Base-by-base conservation (phyloP, 1,284 basidiomycete genomes). In the Sutorius eximius region DNA sequence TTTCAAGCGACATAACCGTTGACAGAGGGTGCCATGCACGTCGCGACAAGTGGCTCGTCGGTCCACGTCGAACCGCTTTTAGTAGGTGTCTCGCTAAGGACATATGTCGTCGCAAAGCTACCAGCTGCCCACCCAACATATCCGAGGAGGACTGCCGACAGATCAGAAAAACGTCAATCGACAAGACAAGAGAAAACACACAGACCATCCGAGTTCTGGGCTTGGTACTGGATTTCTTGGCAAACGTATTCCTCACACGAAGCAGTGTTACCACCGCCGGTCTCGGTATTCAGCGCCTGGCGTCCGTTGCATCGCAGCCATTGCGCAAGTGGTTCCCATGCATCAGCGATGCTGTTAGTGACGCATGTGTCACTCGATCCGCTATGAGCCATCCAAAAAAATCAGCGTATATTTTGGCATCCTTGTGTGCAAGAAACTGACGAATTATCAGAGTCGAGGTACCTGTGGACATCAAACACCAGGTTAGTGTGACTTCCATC, bases 231-330 rank as follows among this genome's bases (percentile, higher is more conserved):
- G 49, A 82, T 72, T 58, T 82, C 77, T 60, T 80, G 63, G 61
- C 75, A 78, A 59, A 80, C 67, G 61, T 69, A 77, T 40, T 69
- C 66, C 18, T 73, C 67, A 64, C 80, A 82, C 13, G 76, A 76
- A 6, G 72, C 73, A 29, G 75, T 76, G 55, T 82, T 78, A 45
- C 79, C 82, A 37, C 82, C 83, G 49, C 83, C 83, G 0, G 82
- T 83, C 68, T 85, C 84, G n/a, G 80, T 82, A 61, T 82, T 75
- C 69, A 86, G 75, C 5, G 82, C 83, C 61, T 82, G 79, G 36
- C 82, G 76, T 22, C 74, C 75, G 55, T 82, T 77, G 55, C 68
- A 68, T 12, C 77, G 69, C 10, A 85, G 71, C 76, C 77, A 85
- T 36, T 74, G 61, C 12, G 77, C 75, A 29, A 86, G 75, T 18